Evolutionary conservation across 352 stramenopile genomes (phyloP), one percentile per base, ranked within the genome.

Genomic region (Globisporangium solare): DNA sequence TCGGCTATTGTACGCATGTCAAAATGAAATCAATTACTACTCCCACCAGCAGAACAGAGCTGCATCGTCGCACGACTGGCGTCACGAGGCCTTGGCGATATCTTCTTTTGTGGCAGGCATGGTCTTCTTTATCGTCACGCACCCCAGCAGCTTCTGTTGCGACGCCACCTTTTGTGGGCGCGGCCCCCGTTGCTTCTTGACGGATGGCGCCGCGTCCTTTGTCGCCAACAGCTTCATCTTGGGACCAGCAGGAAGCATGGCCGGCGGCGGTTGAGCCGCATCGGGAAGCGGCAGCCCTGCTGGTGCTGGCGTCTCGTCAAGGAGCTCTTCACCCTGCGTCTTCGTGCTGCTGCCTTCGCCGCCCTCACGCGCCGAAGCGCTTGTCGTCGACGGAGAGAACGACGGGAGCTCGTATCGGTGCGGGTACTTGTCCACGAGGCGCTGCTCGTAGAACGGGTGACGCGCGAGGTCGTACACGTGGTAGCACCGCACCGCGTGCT

Each of bases 401-500:
- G 58, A 64, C 31, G 58, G 58, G 21, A 64, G 47, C n/a, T 64
- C 58, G 47, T 60, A 39, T 42, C 63, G 58, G 4, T 49, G 31
- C 20, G 63, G 54, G 53, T 70, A 70, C 49, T 53, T 59, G 21
- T 54, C 35, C 10, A 58, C 58, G n/a, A 66, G 37, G 6, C 54
- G 52, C n/a, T 66, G 49, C 13, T 42, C 52, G 43, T 66, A 70
- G 50, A 70, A 70, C 13, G 63, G 63, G 22, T 70, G 63, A 10
- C 47, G 37, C 0, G 31, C 32, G 18, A 63, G 43, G 40, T 62
- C 49, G 43, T 60, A 56, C 15, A 70, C 63, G 27, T 67, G 61
- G 53, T 67, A 70, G 22, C 61, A 43, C 15, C 63, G 63, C 55
- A 66, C 49, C 6, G 61, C 55, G 51, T 78, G 58, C 51, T 71